Conservation (phyloP, 352 stramenopile genomes). For the Pythium folliculosum region DNA sequence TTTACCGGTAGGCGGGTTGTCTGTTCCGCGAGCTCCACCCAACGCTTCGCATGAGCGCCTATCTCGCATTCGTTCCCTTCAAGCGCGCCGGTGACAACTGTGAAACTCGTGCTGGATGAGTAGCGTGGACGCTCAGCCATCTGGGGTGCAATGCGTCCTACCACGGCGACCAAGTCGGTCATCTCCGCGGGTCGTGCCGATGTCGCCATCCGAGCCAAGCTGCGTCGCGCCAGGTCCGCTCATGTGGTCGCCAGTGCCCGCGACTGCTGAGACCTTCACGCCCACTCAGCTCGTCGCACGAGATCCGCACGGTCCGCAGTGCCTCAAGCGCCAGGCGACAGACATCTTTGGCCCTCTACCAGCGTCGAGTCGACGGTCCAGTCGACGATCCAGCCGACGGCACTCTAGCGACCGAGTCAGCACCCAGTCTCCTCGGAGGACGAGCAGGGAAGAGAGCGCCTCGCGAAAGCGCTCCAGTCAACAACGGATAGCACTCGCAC, state of each 20-base stretch:
- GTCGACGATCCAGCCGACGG: background rate
- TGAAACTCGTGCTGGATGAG: too few relatives aligned
- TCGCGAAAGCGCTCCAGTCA: background rate
- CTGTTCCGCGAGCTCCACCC: too few relatives aligned
- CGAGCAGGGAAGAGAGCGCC: background rate
- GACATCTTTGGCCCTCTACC: background rate
- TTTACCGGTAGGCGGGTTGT: too few relatives aligned
- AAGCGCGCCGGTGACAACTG: too few relatives aligned
- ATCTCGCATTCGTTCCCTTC: too few relatives aligned
- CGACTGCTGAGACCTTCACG: too few relatives aligned
- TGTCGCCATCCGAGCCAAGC: background rate
- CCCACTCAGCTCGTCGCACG: too few relatives aligned
- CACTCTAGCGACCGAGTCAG: background rate
- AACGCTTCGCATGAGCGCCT: too few relatives aligned
- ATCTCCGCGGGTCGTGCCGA: background rate
- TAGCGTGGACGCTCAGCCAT: too few relatives aligned
- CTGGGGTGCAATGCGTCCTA: background rate
- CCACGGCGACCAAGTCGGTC: background rate
- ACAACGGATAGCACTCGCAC: background rate
- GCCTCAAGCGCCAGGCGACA: background rate
- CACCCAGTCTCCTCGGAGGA: background rate
- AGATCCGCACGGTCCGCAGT: too few relatives aligned
- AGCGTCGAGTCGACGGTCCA: background rate
- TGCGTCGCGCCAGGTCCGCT: background rate
- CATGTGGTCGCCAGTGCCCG: background rate